Evolutionary conservation across 2,329 filamentous ascomycete species (phyloP).

Genomic region (Aspergillus aculeatus): DNA sequence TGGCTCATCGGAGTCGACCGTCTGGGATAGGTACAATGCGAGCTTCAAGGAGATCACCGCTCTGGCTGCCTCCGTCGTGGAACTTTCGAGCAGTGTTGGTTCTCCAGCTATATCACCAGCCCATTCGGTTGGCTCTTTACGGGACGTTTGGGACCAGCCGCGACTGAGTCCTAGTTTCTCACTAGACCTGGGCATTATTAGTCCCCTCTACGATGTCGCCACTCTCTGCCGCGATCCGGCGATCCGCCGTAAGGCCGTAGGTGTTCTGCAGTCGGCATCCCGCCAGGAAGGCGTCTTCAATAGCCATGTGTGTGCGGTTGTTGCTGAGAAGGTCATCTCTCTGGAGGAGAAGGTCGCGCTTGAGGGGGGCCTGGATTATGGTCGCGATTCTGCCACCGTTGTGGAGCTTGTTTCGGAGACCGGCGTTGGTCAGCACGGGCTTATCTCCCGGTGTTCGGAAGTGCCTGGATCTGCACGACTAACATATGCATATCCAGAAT

Average conservation of each 20-base stretch:
- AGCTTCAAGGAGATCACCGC: slow-evolving; percentile 27
- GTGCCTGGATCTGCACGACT: slow-evolving; percentile 9
- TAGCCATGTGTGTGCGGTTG: slow-evolving; percentile 18
- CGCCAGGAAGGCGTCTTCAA: slow-evolving; percentile 26
- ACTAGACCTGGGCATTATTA: slow-evolving; percentile 31
- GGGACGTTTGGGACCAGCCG: too few relatives aligned
- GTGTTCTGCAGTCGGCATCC: slow-evolving; percentile 20
- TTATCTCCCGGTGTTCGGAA: slow-evolving; percentile 1
- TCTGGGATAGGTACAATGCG: slow-evolving; percentile 25
- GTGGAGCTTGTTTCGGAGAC: not conserved
- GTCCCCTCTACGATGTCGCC: slow-evolving; percentile 26
- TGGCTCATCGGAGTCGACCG: slow-evolving; percentile 14
- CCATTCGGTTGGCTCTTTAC: not conserved
- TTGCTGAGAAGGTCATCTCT: slow-evolving; percentile 23
- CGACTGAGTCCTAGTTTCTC: slow-evolving; percentile 21
- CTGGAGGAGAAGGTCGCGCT: slow-evolving; percentile 20
- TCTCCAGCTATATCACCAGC: slow-evolving; percentile 2
- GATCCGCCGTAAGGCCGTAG: slow-evolving; percentile 28
- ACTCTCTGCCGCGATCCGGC: slow-evolving; percentile 31
- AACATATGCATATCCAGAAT: slow-evolving; percentile 6
- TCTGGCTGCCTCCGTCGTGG: slow-evolving; percentile 26
- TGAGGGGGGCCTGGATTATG: not conserved
- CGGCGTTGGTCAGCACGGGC: not conserved
- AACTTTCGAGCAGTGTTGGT: not conserved
- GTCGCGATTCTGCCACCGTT: not conserved